Percentiles rank a stretch among this genome's conserved stretches.
Evolutionary conservation across 2,329 filamentous ascomycete genomes (phyloP).

Genomic region (Alternaria solani): DNA sequence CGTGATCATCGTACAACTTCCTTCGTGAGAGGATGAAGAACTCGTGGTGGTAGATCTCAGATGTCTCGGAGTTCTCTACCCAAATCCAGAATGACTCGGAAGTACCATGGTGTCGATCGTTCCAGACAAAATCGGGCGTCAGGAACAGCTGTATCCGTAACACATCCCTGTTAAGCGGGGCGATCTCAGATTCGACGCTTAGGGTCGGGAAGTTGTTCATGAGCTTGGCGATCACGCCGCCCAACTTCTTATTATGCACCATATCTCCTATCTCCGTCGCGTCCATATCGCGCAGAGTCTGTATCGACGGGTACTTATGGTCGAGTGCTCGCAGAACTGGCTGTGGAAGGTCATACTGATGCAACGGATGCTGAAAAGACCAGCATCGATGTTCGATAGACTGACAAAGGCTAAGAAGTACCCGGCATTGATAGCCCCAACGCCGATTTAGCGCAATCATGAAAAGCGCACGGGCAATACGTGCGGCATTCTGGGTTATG

Average conservation of each 20-base stretch:
- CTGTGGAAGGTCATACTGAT: conserved; percentile 90
- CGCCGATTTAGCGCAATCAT: conserved; percentile 96
- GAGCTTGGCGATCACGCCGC: conserved; percentile 79
- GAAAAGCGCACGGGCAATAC: conserved; percentile 93
- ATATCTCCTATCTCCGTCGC: conserved; percentile 85
- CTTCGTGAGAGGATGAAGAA: conserved; percentile 91
- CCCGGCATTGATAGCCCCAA: conserved; percentile 95
- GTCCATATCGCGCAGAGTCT: conserved; percentile 92
- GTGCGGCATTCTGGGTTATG: conserved; percentile 91
- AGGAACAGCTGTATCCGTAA: conserved; percentile 87
- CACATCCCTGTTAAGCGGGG: conserved; percentile 92
- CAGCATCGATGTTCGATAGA: conserved; percentile 96
- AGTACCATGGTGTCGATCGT: conserved; percentile 89
- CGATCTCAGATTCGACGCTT: conserved; percentile 90
- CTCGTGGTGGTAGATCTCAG: conserved; percentile 97
- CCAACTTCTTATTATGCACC: conserved; percentile 90
- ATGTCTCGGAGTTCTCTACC: conserved; percentile 98
- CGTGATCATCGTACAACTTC: conserved; percentile 95
- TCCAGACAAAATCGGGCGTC: conserved; percentile 92
- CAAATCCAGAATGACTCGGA: conserved; percentile 98
- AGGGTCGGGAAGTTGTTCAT: conserved; percentile 92
- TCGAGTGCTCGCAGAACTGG: conserved; percentile 86
- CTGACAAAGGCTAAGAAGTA: conserved; percentile 90
- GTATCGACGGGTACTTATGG: conserved; percentile 80
- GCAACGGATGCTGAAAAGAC: conserved; percentile 92